Conservation (phyloP, 192 early-diverging fungal species). For the Phycomyces blakesleeanus region DNA sequence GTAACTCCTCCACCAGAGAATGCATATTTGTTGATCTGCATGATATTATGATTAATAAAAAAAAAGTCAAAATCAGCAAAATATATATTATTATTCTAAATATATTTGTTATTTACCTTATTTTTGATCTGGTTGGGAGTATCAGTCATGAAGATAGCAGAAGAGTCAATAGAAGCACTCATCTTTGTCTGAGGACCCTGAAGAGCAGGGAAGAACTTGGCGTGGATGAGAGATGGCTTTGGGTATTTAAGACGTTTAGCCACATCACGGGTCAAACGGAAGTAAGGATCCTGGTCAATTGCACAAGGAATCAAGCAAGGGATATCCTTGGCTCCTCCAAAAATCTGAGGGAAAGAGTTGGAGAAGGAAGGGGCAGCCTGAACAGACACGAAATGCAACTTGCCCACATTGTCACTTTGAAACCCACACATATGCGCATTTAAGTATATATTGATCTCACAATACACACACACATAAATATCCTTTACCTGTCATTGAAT, state of each 20-base stretch:
- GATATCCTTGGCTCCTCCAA: slow-evolving; percentile 84
- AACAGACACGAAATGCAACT: slow-evolving; percentile 89
- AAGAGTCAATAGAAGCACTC: slow-evolving; percentile 83
- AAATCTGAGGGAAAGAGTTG: slow-evolving; percentile 94
- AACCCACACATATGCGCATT: neutral
- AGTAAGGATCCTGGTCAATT: slow-evolving; percentile 99
- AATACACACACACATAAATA: neutral
- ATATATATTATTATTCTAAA: neutral
- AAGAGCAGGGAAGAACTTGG: slow-evolving; percentile 93
- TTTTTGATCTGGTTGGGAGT: slow-evolving; percentile 92
- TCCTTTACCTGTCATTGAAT: slow-evolving; percentile 67
- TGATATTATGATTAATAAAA: neutral
- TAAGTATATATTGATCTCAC: slow-evolving; percentile 3
- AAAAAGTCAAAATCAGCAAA: too few species aligned
- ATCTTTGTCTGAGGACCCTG: slow-evolving; percentile 91
- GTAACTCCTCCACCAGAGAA: slow-evolving; percentile 91
- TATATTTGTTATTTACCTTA: slow-evolving; percentile 44
- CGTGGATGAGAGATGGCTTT: slow-evolving; percentile 91
- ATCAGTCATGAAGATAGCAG: slow-evolving; percentile 92
- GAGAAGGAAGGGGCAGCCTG: slow-evolving; percentile 95
- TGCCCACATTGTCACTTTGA: slow-evolving; percentile 80
- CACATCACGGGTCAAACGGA: slow-evolving; percentile 94
- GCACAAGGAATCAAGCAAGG: slow-evolving; percentile 97
- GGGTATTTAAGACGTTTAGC: slow-evolving; percentile 89
- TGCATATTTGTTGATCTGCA: slow-evolving; percentile 83